Conservation (phyloP, 1,284 basidiomycete species). For the Ustilago esculenta region DNA sequence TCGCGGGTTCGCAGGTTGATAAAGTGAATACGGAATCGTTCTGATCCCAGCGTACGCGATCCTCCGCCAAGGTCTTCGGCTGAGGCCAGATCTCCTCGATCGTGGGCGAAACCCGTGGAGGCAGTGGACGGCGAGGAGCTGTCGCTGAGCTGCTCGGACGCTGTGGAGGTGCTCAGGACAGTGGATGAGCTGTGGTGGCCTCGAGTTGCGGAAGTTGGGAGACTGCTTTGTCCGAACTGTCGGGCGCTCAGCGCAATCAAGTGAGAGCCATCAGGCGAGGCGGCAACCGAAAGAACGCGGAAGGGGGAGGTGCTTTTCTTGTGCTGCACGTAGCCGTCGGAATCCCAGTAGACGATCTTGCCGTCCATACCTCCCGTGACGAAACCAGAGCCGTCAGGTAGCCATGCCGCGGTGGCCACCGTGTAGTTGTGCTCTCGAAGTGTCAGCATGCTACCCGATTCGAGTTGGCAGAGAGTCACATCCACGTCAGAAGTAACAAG, state of each 20-base stretch:
- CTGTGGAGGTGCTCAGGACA: conserved; percentile 28
- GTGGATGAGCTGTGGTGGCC: conserved; percentile 22
- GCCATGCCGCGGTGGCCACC: conserved; percentile 86
- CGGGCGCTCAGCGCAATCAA: conserved; percentile 77
- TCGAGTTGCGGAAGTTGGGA: conserved; percentile 10
- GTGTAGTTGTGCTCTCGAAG: conserved; percentile 80
- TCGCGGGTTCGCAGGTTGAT: conserved; percentile 75
- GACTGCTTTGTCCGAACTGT: conserved; percentile 18
- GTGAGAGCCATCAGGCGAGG: conserved; percentile 84
- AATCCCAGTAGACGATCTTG: conserved; percentile 81
- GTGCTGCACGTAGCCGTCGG: conserved; percentile 75
- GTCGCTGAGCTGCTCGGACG: conserved; percentile 35
- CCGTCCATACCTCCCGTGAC: conserved; percentile 89
- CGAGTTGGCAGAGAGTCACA: conserved; percentile 50
- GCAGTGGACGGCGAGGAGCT: conserved; percentile 20
- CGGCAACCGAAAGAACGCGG: conserved; percentile 84
- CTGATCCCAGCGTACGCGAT: conserved; percentile 67
- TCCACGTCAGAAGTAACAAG: conserved; percentile 52
- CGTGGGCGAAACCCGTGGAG: conserved; percentile 21
- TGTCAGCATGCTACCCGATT: conserved; percentile 16
- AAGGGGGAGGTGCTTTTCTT: conserved; percentile 80
- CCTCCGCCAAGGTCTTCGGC: conserved; percentile 60
- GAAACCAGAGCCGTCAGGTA: conserved; percentile 87
- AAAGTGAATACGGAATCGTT: conserved; percentile 75
- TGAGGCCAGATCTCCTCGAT: conserved; percentile 10